These are phyloP conservation scores for Aspergillus homomorphus DNA, from an alignment of 495 filamentous ascomycete species.

Conservation along the genomic window DNA sequence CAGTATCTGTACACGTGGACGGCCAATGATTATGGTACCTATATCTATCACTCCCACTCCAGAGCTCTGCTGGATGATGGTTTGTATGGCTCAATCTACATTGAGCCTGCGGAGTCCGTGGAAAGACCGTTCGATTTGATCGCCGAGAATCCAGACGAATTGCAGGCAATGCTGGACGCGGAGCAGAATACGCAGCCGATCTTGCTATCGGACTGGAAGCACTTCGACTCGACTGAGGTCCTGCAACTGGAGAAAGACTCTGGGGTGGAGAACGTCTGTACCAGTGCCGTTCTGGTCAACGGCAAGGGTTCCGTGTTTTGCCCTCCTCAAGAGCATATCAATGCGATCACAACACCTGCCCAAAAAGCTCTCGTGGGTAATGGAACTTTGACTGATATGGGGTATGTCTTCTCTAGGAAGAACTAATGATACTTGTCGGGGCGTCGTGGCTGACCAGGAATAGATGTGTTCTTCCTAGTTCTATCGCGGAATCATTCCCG, in stretches of 20 bases:
- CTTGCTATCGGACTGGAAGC: constrained; percentile 54
- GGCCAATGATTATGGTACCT: constrained; percentile 28
- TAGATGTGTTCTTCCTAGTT: constrained; percentile 10
- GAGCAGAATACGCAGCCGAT: constrained; percentile 43
- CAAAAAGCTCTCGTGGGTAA: constrained; percentile 19
- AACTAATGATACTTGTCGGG: background rate
- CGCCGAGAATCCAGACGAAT: constrained; percentile 30
- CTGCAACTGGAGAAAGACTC: constrained; percentile 34
- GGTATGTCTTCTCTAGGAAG: constrained; percentile 25
- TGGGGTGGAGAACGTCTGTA: constrained; percentile 38
- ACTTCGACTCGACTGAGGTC: constrained; percentile 45
- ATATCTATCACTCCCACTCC: constrained; percentile 52
- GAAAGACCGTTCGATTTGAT: constrained; percentile 48
- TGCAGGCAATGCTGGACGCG: constrained; percentile 45
- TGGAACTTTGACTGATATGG: constrained; percentile 44
- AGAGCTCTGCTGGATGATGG: constrained; percentile 54
- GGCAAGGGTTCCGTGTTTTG: constrained; percentile 53
- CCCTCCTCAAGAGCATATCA: constrained; percentile 34
- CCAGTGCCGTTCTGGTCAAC: constrained; percentile 54
- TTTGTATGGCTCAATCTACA: constrained; percentile 52
- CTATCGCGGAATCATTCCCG: constrained; percentile 1
- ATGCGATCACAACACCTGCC: constrained; percentile 28
- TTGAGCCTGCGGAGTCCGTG: constrained; percentile 28
- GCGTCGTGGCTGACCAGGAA: background rate
- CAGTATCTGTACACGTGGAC: constrained; percentile 51